phyloP scores from a whole-genome alignment of 768 basidiomycete species.

The Auricularia cornea region DNA sequence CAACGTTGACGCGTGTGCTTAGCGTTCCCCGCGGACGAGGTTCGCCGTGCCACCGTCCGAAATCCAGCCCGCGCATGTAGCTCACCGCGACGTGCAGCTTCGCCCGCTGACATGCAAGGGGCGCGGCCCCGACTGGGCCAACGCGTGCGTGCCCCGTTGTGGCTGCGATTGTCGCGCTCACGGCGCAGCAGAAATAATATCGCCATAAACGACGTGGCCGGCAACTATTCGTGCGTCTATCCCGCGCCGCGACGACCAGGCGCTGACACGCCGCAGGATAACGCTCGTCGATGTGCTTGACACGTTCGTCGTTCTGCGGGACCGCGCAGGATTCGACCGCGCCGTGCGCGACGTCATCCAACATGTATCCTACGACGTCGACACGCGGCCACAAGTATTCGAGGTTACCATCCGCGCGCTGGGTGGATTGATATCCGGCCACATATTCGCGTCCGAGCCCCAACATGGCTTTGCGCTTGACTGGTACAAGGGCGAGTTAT shows the following conservation, averaged over 20 bases:
- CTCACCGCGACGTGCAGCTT: slow-evolving; percentile 40
- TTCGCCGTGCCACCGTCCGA: slow-evolving; percentile 21
- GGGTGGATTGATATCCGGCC: slow-evolving; percentile 82
- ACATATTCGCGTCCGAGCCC: slow-evolving; percentile 64
- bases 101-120: slow-evolving; percentile 81
- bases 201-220: slow-evolving; percentile 85
- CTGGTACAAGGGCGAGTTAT: slow-evolving; percentile 70
- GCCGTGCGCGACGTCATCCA: slow-evolving; percentile 76
- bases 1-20: slow-evolving; percentile 16
- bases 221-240: slow-evolving; percentile 77
- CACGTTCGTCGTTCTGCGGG: slow-evolving; percentile 80
- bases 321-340: slow-evolving; percentile 69
- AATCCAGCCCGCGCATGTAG: slow-evolving; percentile 4
- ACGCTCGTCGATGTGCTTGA: slow-evolving; percentile 57
- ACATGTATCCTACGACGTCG: slow-evolving; percentile 84
- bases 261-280: neutral
- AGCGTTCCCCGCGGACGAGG: slow-evolving; percentile 88
- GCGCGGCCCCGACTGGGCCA: slow-evolving; percentile 78
- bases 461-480: slow-evolving; percentile 65
- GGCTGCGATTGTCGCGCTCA: slow-evolving; percentile 5
- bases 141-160: slow-evolving; percentile 49
- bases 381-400: slow-evolving; percentile 96
- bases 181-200: slow-evolving; percentile 47
- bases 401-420: slow-evolving; percentile 93
- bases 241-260: slow-evolving; percentile 43